phyloP scores from a whole-genome alignment of 768 basidiomycete genomes.

The Rhizopogon roseolus region DNA sequence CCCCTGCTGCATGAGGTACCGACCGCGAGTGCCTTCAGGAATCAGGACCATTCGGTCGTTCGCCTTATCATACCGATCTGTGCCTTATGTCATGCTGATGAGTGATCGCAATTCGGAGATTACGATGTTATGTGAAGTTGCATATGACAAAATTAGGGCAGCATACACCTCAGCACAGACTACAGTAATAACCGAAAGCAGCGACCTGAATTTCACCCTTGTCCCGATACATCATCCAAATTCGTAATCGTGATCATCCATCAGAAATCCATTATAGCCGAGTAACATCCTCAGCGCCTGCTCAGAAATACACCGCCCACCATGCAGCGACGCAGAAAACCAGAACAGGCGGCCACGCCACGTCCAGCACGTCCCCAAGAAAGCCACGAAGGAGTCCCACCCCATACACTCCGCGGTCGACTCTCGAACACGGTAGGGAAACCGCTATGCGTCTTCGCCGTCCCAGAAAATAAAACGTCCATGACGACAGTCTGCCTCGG shows the following conservation, averaged over 20 bases:
- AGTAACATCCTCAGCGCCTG: background rate
- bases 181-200: too few species aligned
- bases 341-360: conserved; percentile 33
- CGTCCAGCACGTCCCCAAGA: conserved; percentile 23
- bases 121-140: background rate
- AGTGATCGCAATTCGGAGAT: background rate
- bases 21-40: too few species aligned
- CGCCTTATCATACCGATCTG: background rate
- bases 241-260: background rate
- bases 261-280: background rate
- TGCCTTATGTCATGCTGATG: background rate
- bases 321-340: conserved; percentile 28
- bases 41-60: too few species aligned
- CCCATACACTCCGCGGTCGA: conserved; percentile 9
- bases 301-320: conserved; percentile 27
- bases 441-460: conserved; percentile 20
- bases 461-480: conserved; percentile 21
- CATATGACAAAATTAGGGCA: background rate
- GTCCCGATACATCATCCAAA: background rate
- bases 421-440: conserved; percentile 11
- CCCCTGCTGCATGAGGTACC: too few species aligned
- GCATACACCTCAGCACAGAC: too few species aligned
- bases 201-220: too few species aligned
- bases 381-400: conserved; percentile 26
- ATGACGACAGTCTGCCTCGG: conserved; percentile 14